Evolutionary conservation across 805 yeast species (phyloP), one percentile per base, ranked within the genome.

Genomic region (Kodamaea kakaduensis): DNA sequence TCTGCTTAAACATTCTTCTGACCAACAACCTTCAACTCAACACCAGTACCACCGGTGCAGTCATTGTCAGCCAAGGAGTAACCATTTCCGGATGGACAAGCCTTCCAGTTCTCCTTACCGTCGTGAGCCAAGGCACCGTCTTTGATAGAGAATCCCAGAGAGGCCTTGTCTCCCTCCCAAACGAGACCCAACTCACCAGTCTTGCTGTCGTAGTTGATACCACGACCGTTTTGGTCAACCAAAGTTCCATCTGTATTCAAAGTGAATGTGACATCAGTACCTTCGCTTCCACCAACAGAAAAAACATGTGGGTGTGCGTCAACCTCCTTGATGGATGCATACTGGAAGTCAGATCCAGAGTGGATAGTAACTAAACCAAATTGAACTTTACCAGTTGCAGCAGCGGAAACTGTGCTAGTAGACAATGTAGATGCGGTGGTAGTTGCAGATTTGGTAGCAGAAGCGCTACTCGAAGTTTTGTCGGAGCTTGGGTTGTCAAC

Each of bases 131-230:
- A 57, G 47, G 55, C 42, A 22, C 65, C 69, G 25, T 55, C 48
- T 4, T 47, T 14, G 44, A 72, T 56, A 16, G 67, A 45, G 47
- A 65, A 72, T 3, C 69, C 64, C n/a, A 57, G 37, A 16, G 67
- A 51, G 28, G 66, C 59, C 8, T 49, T 51, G 25, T 59, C 59
- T 34, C 45, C 47, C 8, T 60, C 59, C 15, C 50, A 52, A 25
- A 53, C 55, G n/a, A 44, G 42, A n/a, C 63, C 61, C 33, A 58
- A 41, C 31, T 56, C 61, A 7, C 63, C 63, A 17, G 56, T 50
- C 29, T 30, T 29, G 17, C 46, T 40, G 44, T 55, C 51, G 43
- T 53, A 44, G 38, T 46, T 45, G 32, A 58, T 37, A 10, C 55
- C 58, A 28, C 45, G 41, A 14, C 56, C 55, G 35, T 49, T 50